Percentiles rank a stretch among this genome's conserved stretches.
phyloP scores from a whole-genome alignment of 495 filamentous ascomycete genomes.

The Aspergillus sclerotioniger region DNA sequence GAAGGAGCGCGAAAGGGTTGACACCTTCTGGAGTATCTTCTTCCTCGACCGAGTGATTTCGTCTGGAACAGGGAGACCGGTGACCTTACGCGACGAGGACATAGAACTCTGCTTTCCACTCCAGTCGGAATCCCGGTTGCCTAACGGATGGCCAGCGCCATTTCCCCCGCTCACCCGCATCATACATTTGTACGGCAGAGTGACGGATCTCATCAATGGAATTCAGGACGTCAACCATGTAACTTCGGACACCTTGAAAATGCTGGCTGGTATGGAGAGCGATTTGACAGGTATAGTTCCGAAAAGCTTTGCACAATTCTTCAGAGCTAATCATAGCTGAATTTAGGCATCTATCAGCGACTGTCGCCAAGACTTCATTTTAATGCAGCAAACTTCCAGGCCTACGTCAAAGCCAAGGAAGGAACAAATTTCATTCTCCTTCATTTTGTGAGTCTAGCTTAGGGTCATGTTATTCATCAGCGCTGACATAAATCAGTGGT shows the following conservation, averaged over 20 bases:
- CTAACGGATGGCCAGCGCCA: constrained; percentile 66
- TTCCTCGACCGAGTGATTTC: constrained; percentile 83
- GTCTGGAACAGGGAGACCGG: constrained; percentile 75
- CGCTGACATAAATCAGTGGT: constrained; percentile 53
- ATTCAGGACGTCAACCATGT: constrained; percentile 74
- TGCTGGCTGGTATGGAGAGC: constrained; percentile 68
- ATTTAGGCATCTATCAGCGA: constrained; percentile 65
- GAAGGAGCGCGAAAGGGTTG: constrained; percentile 69
- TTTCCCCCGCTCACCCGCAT: constrained; percentile 78
- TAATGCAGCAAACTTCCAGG: constrained; percentile 72
- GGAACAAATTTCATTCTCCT: constrained; percentile 83
- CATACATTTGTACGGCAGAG: constrained; percentile 77
- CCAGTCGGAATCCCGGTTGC: constrained; percentile 54
- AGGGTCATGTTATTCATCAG: background rate
- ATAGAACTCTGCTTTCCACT: constrained; percentile 75
- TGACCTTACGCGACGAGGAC: constrained; percentile 76
- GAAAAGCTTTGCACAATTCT: background rate
- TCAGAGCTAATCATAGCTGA: background rate
- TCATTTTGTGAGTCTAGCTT: constrained; percentile 55
- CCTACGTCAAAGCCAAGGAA: constrained; percentile 72
- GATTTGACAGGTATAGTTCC: constrained; percentile 57
- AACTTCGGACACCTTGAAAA: constrained; percentile 65
- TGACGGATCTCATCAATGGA: constrained; percentile 79
- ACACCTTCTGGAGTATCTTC: constrained; percentile 85
- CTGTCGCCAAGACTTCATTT: constrained; percentile 72